These are phyloP conservation scores for Colletotrichum tofieldiae DNA, from an alignment of 2,329 filamentous ascomycete species.

Conservation along the genomic window DNA sequence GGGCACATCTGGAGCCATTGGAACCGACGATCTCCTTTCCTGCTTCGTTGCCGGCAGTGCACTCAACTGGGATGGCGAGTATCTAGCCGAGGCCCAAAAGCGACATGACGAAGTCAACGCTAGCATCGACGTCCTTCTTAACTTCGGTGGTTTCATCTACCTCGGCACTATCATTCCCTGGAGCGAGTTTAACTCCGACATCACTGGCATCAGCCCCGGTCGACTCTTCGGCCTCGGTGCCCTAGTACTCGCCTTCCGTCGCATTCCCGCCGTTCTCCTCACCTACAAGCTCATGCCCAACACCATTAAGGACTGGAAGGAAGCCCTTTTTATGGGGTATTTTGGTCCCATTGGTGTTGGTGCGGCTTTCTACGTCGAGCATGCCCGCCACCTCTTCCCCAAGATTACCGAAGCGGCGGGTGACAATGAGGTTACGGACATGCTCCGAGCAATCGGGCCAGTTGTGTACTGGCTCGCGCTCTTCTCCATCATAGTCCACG, in stretches of 20 bases:
- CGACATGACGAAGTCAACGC: conserved; percentile 75
- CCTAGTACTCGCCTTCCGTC: conserved; percentile 68
- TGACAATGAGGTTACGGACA: conserved; percentile 51
- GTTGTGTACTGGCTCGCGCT: conserved; percentile 60
- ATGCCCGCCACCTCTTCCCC: conserved; percentile 60
- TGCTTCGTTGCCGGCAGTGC: conserved; percentile 73
- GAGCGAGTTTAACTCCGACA: conserved; percentile 67
- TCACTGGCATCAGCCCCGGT: conserved; percentile 66
- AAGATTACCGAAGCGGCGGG: conserved; percentile 51
- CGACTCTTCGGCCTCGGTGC: conserved; percentile 67
- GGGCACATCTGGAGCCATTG: conserved; percentile 70
- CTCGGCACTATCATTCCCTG: conserved; percentile 71
- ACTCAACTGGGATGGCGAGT: conserved; percentile 76
- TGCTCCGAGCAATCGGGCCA: conserved; percentile 56
- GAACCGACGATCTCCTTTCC: conserved; percentile 73
- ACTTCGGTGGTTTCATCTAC: conserved; percentile 74
- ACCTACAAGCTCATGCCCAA: conserved; percentile 70
- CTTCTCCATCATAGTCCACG: conserved; percentile 62
- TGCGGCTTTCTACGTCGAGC: conserved; percentile 80
- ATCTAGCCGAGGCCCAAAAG: conserved; percentile 67
- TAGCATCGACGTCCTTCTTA: conserved; percentile 71
- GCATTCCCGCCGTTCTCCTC: conserved; percentile 69
- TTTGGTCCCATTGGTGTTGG: conserved; percentile 86
- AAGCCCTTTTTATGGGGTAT: conserved; percentile 75
- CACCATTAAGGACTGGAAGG: conserved; percentile 67